Evolutionary conservation across 1,139 yeast species (phyloP).

Genomic region (Meyerozyma elateridarum): DNA sequence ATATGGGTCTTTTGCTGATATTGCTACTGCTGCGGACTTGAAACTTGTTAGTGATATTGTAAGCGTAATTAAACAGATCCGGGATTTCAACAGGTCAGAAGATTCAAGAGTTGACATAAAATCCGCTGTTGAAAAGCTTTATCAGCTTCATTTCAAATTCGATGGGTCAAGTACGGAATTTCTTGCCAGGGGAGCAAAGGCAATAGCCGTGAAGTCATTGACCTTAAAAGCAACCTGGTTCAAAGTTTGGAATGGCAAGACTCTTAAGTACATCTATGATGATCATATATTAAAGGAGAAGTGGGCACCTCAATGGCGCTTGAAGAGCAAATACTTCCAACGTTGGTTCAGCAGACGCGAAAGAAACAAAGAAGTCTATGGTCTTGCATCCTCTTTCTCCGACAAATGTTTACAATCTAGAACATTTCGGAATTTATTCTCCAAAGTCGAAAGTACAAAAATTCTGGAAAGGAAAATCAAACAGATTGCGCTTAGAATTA

Average conservation of each 20-base stretch:
- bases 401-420: too few relatives aligned
- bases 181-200: constrained; percentile 25
- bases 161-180: constrained; percentile 14
- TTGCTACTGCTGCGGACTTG: constrained; percentile 18
- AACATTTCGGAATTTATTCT: too few relatives aligned
- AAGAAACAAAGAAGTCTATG: too few relatives aligned
- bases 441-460: too few relatives aligned
- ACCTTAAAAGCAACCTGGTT: constrained; percentile 8
- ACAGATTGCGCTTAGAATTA: too few relatives aligned
- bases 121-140: constrained; percentile 19
- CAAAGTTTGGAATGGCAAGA: constrained; percentile 17
- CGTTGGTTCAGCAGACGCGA: not conserved
- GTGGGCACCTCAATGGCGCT: constrained; percentile 15
- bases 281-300: constrained; percentile 8
- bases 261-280: constrained; percentile 8
- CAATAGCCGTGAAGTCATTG: constrained; percentile 11
- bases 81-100: constrained; percentile 30
- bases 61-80: constrained; percentile 19
- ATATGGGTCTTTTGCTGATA: constrained; percentile 17
- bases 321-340: not conserved
- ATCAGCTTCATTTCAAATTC: constrained; percentile 18
- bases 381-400: too few relatives aligned
- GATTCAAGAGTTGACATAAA: constrained; percentile 18
- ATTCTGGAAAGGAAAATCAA: too few relatives aligned
- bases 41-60: constrained; percentile 22